Base-by-base conservation (phyloP, 2,329 filamentous ascomycete species). In the Pyrenochaeta sp. region DNA sequence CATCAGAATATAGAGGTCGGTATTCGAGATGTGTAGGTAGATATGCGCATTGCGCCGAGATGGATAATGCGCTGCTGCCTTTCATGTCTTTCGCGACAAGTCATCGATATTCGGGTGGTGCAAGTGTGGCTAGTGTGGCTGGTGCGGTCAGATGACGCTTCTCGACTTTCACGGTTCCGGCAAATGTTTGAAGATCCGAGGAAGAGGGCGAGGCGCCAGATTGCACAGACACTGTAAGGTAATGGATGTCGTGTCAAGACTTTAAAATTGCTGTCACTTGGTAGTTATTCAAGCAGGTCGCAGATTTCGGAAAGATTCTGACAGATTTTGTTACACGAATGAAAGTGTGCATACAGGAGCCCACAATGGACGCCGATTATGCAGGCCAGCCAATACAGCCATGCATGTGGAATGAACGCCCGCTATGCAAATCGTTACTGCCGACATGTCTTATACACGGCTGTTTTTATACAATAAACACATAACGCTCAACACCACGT, bases 401-500 rank as follows among this genome's bases (percentile, higher is more conserved):
- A 30, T 42, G 40, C 14, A 29, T 50, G 29, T 40, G 45, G 17
- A 51, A 51, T 40, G 32, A 60, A 50, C 48, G 44, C 50, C 53
- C 37, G 27, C 44, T 37, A 56, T 56, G 46, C 53, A 54, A 41
- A 36, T 43, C 32, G n/a, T 17, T 40, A 35, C 44, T 21, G 3
- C 18, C 14, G 27, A 42, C 30, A 17, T 42, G 15, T 12, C n/a
- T 30, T 23, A 30, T 42, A 42, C 50, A 39, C 23, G 31, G 20
- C 20, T 54, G 45, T 21, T 20, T 21, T 4, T 7, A 7, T 7
- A 39, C 20, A 23, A 39, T 11, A 20, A 39, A 11, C 17, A 30
- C 12, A 30, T n/a, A 10, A 27, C 23, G 23, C 23, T 75, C 64
- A 98, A 81, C 95, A 99, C 91, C 95, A 99, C 39, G 91, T 97